Evolutionary conservation across 1,284 basidiomycete genomes (phyloP).

Genomic region (Rhodotorula sp.): DNA sequence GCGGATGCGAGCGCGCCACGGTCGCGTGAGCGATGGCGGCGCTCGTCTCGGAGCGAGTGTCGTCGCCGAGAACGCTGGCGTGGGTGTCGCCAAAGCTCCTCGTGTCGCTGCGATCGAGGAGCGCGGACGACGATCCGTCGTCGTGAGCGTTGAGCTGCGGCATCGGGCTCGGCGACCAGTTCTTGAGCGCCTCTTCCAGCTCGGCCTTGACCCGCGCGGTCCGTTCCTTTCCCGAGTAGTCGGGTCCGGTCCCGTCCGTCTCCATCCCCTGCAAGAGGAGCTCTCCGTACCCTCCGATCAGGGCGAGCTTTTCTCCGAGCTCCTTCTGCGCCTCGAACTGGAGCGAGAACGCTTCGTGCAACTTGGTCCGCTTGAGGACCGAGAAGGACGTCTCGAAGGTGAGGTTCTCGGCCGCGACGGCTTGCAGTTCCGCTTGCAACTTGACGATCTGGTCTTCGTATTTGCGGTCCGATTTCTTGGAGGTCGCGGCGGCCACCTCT

Average conservation of each 20-base stretch:
- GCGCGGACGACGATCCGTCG: background rate
- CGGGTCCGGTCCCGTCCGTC: slow-evolving; percentile 26
- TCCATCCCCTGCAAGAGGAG: slow-evolving; percentile 41
- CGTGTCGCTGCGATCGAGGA: slow-evolving; percentile 27
- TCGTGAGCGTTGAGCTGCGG: slow-evolving; percentile 13
- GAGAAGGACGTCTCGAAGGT: slow-evolving; percentile 36
- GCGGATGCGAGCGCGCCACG: background rate
- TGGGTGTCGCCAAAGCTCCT: slow-evolving; percentile 36
- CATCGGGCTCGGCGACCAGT: slow-evolving; percentile 20
- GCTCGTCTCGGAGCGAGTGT: background rate
- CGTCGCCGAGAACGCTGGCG: slow-evolving; percentile 1
- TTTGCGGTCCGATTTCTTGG: slow-evolving; percentile 24
- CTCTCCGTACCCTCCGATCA: slow-evolving; percentile 43
- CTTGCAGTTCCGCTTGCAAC: slow-evolving; percentile 28
- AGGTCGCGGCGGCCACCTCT: background rate
- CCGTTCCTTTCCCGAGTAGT: slow-evolving; percentile 39
- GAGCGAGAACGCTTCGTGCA: slow-evolving; percentile 38
- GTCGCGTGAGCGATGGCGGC: background rate
- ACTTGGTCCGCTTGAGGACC: slow-evolving; percentile 42
- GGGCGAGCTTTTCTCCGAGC: slow-evolving; percentile 44
- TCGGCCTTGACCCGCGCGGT: slow-evolving; percentile 41
- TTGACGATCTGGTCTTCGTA: slow-evolving; percentile 9
- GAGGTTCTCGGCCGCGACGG: slow-evolving; percentile 27
- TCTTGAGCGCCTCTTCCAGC: slow-evolving; percentile 28
- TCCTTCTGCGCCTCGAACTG: slow-evolving; percentile 43